phyloP scores from a whole-genome alignment of 2,329 filamentous ascomycete species.

The Fusarium concolor region DNA sequence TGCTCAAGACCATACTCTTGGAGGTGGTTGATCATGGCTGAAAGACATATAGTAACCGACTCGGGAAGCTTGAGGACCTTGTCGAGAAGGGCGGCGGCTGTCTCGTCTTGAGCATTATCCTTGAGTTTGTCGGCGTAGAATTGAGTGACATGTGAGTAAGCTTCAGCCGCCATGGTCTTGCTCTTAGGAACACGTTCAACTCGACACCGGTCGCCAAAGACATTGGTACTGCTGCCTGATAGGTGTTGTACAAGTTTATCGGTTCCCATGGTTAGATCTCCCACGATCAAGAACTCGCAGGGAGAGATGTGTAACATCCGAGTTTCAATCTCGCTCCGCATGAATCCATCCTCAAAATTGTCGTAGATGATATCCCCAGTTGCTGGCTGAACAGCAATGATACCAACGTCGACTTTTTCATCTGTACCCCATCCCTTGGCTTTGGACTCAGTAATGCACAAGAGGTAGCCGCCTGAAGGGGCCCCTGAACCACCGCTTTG shows the following conservation, averaged over 20 bases:
- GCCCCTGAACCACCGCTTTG: slow-evolving; percentile 57
- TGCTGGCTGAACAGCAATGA: slow-evolving; percentile 93
- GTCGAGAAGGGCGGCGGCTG: slow-evolving; percentile 77
- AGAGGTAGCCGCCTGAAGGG: slow-evolving; percentile 82
- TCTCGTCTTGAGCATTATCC: slow-evolving; percentile 64
- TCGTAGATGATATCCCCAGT: slow-evolving; percentile 98
- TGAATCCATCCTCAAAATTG: slow-evolving; percentile 95
- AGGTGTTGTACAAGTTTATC: slow-evolving; percentile 93
- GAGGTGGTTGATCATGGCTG: slow-evolving; percentile 94
- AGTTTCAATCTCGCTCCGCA: slow-evolving; percentile 96
- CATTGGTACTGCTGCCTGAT: slow-evolving; percentile 88
- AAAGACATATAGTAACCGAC: slow-evolving; percentile 89
- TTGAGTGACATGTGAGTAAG: slow-evolving; percentile 87
- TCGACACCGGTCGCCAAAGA: slow-evolving; percentile 90
- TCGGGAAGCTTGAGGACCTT: slow-evolving; percentile 88
- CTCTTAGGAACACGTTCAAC: slow-evolving; percentile 81
- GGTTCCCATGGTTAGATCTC: slow-evolving; percentile 87
- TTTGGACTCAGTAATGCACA: slow-evolving; percentile 91
- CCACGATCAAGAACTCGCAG: slow-evolving; percentile 94
- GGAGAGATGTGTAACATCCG: slow-evolving; percentile 94
- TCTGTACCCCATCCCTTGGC: slow-evolving; percentile 83
- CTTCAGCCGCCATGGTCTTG: slow-evolving; percentile 85
- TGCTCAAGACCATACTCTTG: slow-evolving; percentile 93
- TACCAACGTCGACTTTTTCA: slow-evolving; percentile 91
- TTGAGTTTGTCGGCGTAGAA: slow-evolving; percentile 93